Base-by-base conservation (phyloP, 345 rosid genomes). In the Clausena lansium region DNA sequence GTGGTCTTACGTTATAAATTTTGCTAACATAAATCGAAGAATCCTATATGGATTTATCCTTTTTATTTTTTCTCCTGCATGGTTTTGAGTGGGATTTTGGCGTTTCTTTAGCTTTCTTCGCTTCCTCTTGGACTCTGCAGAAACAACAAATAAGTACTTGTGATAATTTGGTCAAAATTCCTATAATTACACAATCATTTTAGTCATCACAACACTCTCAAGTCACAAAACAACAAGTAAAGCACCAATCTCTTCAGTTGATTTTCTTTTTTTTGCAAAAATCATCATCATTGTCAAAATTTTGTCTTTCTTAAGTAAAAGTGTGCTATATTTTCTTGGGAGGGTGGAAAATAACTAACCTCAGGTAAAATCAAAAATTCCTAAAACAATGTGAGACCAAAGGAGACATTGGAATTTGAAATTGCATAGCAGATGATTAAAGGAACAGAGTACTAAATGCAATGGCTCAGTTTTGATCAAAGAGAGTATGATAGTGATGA, bases 31-130 rank as follows among this genome's bases (percentile, higher is more conserved):
- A 61, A 75, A 74, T 74, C 41, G 25, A 68, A 75, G 83, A 77
- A 81, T 74, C 80, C 76, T 58, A 67, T 9, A 20, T 68, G 71
- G 22, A 35, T 73, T 52, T 52, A 52, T 52, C 22, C 50, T 45
- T 45, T 45, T 10, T 41, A 41, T 41, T 52, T 52, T 52, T 19
- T 52, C 41, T 33, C 10, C 60, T 81, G 93, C 93, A 82, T 89
- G 86, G 86, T 81, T 84, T 86, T 89, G 82, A 82, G 93, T 85
- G 89, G 73, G 60, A 72, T 79, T 89, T 88, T 86, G 89, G 84
- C 87, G 66, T 85, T 86, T 78, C 71, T 73, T 65, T 61, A 54
- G 62, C 55, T 32, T 41, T 52, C 15, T 41, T 58, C 67, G 30
- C 27, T 45, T 66, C 57, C 17, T 52, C 57, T 52, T 35, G 71